Evolutionary conservation across 164 flowering plant species (phyloP).

Genomic region (Akebia trifoliata): DNA sequence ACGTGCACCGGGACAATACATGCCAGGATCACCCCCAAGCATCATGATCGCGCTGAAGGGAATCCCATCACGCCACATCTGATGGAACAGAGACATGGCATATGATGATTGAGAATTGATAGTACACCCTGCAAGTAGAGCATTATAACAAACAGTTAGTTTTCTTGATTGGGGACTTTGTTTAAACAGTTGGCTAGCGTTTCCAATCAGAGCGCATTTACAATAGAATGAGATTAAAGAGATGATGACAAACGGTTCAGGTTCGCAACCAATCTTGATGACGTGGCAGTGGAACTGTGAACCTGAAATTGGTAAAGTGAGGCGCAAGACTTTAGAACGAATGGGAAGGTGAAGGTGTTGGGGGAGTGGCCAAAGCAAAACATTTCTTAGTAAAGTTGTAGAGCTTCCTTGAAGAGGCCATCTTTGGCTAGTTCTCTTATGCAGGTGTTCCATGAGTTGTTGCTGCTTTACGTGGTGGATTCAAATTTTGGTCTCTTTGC

Average conservation of each 20-base stretch:
- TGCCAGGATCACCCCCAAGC: conserved; percentile 63
- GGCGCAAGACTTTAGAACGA: conserved; percentile 73
- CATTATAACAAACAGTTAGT: conserved; percentile 63
- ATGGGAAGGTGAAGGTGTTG: conserved; percentile 89
- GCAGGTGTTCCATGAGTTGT: conserved; percentile 55
- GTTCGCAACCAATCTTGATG: conserved; percentile 45
- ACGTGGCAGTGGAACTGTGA: conserved; percentile 62
- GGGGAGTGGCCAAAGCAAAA: no score
- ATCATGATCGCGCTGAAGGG: conserved; percentile 49
- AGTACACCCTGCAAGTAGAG: conserved; percentile 65
- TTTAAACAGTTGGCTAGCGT: conserved; percentile 62
- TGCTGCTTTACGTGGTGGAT: not conserved
- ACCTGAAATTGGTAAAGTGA: conserved; percentile 54
- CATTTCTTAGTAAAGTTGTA: no score
- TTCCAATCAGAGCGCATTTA: conserved; percentile 22
- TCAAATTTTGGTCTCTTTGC: not conserved
- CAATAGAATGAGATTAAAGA: conserved; percentile 67
- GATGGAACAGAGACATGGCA: conserved; percentile 46
- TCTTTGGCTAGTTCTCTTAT: conserved; percentile 49
- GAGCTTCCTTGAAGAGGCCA: conserved; percentile 46
- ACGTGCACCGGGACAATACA: conserved; percentile 38
- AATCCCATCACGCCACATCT: conserved; percentile 48
- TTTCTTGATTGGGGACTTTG: conserved; percentile 34
- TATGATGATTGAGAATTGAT: conserved; percentile 27
- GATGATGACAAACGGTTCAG: conserved; percentile 58